These are phyloP conservation scores for Tilletia indica DNA, from an alignment of 1,284 basidiomycete genomes.

Conservation along the genomic window DNA sequence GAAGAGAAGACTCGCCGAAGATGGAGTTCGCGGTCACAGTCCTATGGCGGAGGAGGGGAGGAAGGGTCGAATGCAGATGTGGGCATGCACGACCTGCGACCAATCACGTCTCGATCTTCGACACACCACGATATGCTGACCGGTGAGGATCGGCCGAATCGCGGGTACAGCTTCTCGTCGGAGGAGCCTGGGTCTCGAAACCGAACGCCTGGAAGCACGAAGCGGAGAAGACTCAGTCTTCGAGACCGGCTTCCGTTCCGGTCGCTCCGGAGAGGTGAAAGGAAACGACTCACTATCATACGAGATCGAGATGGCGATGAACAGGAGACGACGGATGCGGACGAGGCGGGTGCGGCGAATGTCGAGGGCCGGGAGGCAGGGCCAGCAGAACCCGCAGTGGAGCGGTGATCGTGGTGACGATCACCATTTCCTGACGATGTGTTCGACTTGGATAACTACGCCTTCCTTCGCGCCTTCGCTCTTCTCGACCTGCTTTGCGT, in stretches of 20 bases:
- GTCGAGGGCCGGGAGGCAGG: neutral
- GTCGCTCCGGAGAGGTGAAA: slow-evolving; percentile 30
- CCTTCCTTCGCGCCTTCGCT: too few relatives aligned
- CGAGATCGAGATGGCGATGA: slow-evolving; percentile 29
- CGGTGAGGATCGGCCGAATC: slow-evolving; percentile 41
- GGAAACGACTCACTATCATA: slow-evolving; percentile 34
- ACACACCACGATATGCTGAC: slow-evolving; percentile 58
- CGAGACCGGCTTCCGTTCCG: slow-evolving; percentile 28
- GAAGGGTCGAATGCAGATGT: slow-evolving; percentile 5
- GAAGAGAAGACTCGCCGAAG: neutral
- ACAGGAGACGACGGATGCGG: slow-evolving; percentile 20
- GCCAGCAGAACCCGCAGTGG: neutral
- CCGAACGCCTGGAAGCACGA: slow-evolving; percentile 10
- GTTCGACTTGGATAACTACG: too few relatives aligned
- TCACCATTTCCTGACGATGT: too few relatives aligned
- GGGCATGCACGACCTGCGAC: slow-evolving; percentile 42
- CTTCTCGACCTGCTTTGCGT: too few relatives aligned
- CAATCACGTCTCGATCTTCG: slow-evolving; percentile 44
- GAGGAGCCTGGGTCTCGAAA: slow-evolving; percentile 33
- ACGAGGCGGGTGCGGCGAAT: neutral
- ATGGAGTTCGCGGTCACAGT: slow-evolving; percentile 4
- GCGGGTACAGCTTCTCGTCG: slow-evolving; percentile 53
- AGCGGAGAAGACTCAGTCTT: slow-evolving; percentile 34
- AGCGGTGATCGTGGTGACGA: too few relatives aligned
- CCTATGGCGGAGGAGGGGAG: neutral